Percentiles rank a stretch among this genome's conserved stretches.
Evolutionary conservation across 306 rosid species (phyloP).

Genomic region (Begonia loranthoides): DNA sequence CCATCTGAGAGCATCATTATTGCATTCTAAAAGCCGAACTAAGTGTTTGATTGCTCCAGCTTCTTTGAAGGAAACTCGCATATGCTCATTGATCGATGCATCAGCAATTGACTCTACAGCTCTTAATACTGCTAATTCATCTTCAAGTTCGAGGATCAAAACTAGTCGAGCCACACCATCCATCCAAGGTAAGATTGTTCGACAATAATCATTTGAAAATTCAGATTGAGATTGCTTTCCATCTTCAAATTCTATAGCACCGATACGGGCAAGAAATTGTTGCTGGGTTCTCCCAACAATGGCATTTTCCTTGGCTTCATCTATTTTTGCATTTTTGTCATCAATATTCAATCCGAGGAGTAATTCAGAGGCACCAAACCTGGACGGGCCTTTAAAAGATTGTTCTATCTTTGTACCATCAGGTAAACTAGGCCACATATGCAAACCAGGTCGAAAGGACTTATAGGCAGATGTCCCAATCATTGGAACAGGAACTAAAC

Average conservation of each 20-base stretch:
- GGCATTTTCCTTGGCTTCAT: conserved; percentile 62
- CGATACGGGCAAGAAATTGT: conserved; percentile 70
- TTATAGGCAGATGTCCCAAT: conserved; percentile 67
- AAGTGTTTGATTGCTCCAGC: conserved; percentile 75
- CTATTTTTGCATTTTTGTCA: conserved; percentile 34
- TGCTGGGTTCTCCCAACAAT: conserved; percentile 58
- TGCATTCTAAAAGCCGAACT: conserved; percentile 34
- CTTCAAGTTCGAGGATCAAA: conserved; percentile 61
- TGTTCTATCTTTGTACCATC: conserved; percentile 72
- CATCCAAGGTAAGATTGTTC: conserved; percentile 63
- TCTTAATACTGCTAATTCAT: conserved; percentile 41
- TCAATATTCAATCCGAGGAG: conserved; percentile 67
- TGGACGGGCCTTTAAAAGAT: conserved; percentile 41
- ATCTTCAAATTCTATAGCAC: conserved; percentile 58
- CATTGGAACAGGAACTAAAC: conserved; percentile 75
- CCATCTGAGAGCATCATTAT: conserved; percentile 34
- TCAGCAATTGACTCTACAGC: conserved; percentile 63
- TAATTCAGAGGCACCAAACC: conserved; percentile 68
- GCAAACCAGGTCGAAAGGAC: conserved; percentile 48
- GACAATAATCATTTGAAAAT: conserved; percentile 17
- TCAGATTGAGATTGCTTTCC: conserved; percentile 29
- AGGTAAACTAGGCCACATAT: conserved; percentile 60
- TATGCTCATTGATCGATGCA: conserved; percentile 66
- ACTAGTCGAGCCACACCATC: conserved; percentile 88
- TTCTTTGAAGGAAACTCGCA: conserved; percentile 74